These are phyloP conservation scores for Kalanchoe fedtschenkoi DNA, from an alignment of 164 flowering plant genomes.

Conservation along the genomic window DNA sequence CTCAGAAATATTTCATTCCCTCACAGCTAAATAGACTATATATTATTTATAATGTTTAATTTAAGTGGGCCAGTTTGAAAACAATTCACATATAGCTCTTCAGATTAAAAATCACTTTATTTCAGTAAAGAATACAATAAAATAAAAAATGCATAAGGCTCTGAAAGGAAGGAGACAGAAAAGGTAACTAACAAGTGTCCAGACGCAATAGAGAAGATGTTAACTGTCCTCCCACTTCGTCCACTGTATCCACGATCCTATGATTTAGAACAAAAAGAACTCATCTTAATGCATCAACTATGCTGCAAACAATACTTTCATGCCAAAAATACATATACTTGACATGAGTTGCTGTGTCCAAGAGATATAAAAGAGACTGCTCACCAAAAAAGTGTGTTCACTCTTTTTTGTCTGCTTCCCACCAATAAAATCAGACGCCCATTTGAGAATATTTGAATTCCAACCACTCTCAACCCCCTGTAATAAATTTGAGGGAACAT, in stretches of 20 bases:
- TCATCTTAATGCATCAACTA: background rate
- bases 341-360: background rate
- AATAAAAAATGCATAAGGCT: background rate
- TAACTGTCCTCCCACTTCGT: slow-evolving; percentile 67
- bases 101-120: background rate
- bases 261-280: slow-evolving; percentile 1
- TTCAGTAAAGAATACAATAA: background rate
- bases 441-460: slow-evolving; percentile 77
- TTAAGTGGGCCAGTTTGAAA: background rate
- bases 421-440: slow-evolving; percentile 91
- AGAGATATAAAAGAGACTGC: background rate
- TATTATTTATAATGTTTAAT: background rate
- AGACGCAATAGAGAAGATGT: slow-evolving; percentile 97
- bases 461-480: slow-evolving; percentile 56
- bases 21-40: background rate
- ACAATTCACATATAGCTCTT: no score
- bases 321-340: background rate
- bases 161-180: background rate
- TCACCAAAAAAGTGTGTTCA: slow-evolving; percentile 33
- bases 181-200: slow-evolving; percentile 81
- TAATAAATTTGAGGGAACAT: slow-evolving; percentile 2
- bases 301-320: background rate
- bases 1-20: background rate
- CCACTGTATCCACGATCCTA: slow-evolving; percentile 44
- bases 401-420: slow-evolving; percentile 48